Base-by-base conservation (phyloP, 2,329 filamentous ascomycete genomes). In the Cordyceps fumosorosea region DNA sequence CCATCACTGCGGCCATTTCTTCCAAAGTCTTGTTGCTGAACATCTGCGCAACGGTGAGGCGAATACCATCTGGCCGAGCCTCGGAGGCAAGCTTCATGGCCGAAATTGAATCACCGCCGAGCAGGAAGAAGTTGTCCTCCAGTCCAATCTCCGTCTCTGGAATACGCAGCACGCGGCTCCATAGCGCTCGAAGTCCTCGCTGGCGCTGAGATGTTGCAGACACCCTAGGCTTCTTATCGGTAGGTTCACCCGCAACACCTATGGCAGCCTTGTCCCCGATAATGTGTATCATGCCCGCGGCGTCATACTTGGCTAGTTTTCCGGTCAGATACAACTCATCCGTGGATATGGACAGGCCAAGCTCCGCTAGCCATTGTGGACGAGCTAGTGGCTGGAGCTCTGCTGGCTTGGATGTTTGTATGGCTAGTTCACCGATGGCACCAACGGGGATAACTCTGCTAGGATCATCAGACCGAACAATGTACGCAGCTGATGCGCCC, bases 21-120 rank as follows among this genome's bases (percentile, higher is more conserved):
- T 76, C 76, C 10, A 81, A 69, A 10, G 75, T 76, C 22, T 75
- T 72, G 71, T 75, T 76, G 66, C 75, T 73, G 72, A 87, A 86
- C 61, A 86, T 80, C 29, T 83, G 77, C 2, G 81, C 79, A 1
- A 87, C 84, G 1, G 77, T 81, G 26, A 87, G 67, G 8, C 75
- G 73, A 56, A 83, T 69, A 0, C 78, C 79, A 26, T 78, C 76
- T 2, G 75, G 73, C 24, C 83, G 75, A 2, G 81, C 78, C 59
- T 81, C 80, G 3, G 83, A 81, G 0, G 86, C 84, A 0, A 87
- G 73, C 68, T 82, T 84, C 82, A 87, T 88, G 2, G 83, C 83
- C 1, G 78, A 72, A 29, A 86, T 82, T 0, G 84, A 86, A 71
- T 86, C 83, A 22, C 84, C 84, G 1, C 84, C 84, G 0, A 85